These are phyloP conservation scores for Fusarium citri DNA, from an alignment of 2,329 filamentous ascomycete genomes.

Conservation along the genomic window DNA sequence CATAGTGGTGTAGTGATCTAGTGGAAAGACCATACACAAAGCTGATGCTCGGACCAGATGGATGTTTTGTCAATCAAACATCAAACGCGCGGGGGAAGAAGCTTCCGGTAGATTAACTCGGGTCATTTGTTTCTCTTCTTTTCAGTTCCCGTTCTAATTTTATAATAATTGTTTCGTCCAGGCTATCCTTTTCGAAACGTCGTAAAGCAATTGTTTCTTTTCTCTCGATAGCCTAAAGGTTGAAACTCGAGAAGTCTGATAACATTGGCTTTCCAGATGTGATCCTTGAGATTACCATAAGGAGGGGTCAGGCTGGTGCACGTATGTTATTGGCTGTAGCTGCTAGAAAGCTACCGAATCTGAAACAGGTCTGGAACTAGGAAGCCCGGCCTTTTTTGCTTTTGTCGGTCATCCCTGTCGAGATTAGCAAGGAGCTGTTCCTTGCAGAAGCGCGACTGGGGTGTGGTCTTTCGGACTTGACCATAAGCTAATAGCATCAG, in stretches of 20 bases:
- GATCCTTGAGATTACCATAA: constrained; percentile 14
- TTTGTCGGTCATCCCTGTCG: constrained; percentile 11
- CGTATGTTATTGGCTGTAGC: constrained; percentile 26
- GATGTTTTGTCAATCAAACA: constrained; percentile 26
- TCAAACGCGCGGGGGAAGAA: constrained; percentile 18
- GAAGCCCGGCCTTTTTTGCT: constrained; percentile 6
- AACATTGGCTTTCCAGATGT: neutral
- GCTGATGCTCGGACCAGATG: constrained; percentile 20
- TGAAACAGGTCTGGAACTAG: constrained; percentile 39
- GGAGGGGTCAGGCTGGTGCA: neutral
- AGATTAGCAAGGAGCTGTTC: constrained; percentile 33
- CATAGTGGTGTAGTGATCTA: neutral
- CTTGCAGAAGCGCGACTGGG: constrained; percentile 34
- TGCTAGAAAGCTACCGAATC: constrained; percentile 18
- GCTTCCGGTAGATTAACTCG: constrained; percentile 2
- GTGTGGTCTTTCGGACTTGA: constrained; percentile 9
- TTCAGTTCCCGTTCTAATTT: constrained; percentile 11
- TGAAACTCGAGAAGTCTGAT: constrained; percentile 1
- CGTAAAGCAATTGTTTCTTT: constrained; percentile 12
- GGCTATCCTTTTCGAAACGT: constrained; percentile 7
- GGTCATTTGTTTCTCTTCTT: constrained; percentile 1
- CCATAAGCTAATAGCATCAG: neutral
- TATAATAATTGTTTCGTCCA: constrained; percentile 19
- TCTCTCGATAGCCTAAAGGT: constrained; percentile 11
- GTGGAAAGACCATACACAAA: neutral